A percentile compares a stretch with the other conserved stretches of the same genome.
Evolutionary conservation across 2,329 filamentous ascomycete species (phyloP).

Genomic region (Microdochium paspali): DNA sequence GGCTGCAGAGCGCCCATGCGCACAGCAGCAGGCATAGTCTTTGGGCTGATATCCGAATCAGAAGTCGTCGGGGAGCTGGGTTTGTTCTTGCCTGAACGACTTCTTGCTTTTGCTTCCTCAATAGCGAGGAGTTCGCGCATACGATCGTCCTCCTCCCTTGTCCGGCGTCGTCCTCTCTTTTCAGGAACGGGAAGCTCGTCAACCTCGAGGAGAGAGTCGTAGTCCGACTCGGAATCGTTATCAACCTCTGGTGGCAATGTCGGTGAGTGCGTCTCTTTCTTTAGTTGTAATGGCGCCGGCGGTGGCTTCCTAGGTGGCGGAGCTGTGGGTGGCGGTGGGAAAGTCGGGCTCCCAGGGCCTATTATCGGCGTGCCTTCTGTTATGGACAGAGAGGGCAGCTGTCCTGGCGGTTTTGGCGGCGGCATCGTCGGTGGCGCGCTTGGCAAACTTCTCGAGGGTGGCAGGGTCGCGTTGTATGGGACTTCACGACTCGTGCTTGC

Average conservation of each 20-base stretch:
- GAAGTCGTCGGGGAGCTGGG: background rate
- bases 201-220: slow-evolving; percentile 67
- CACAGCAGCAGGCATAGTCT: slow-evolving; percentile 31
- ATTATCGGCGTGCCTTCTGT: slow-evolving; percentile 33
- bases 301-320: slow-evolving; percentile 70
- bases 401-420: slow-evolving; percentile 38
- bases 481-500: slow-evolving; percentile 36
- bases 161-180: slow-evolving; percentile 68
- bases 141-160: slow-evolving; percentile 77
- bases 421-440: slow-evolving; percentile 41
- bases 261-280: slow-evolving; percentile 24
- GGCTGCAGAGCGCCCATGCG: slow-evolving; percentile 11
- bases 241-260: slow-evolving; percentile 39
- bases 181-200: slow-evolving; percentile 48
- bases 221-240: slow-evolving; percentile 65
- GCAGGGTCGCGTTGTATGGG: slow-evolving; percentile 40
- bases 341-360: slow-evolving; percentile 37
- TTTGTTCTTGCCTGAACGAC: slow-evolving; percentile 64
- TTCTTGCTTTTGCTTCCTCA: slow-evolving; percentile 60
- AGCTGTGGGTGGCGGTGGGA: slow-evolving; percentile 37
- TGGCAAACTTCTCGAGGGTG: slow-evolving; percentile 46
- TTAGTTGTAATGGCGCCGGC: slow-evolving; percentile 73
- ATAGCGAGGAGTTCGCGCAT: slow-evolving; percentile 61
- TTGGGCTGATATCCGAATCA: slow-evolving; percentile 24
- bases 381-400: slow-evolving; percentile 27